A percentile compares a stretch with the other conserved stretches of the same genome.
Evolutionary conservation across 257 asterid genomes (phyloP).

Genomic region (Nicotiana obtusifolia): DNA sequence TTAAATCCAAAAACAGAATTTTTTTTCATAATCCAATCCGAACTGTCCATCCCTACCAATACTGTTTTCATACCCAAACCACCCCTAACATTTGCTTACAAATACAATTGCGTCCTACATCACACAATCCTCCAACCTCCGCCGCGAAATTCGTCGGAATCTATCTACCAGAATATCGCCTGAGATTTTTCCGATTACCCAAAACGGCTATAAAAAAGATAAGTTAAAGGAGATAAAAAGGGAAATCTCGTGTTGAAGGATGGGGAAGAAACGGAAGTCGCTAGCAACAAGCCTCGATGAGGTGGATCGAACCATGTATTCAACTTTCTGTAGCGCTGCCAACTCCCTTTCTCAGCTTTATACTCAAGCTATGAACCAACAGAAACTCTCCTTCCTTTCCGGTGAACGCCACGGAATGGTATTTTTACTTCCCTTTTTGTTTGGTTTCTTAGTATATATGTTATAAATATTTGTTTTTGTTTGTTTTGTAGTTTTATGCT

Average conservation of each 20-base stretch:
- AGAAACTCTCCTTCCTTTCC: constrained; percentile 79
- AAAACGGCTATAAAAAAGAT: not conserved
- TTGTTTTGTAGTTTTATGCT: not conserved
- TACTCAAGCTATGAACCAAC: constrained; percentile 87
- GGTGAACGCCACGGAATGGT: constrained; percentile 91
- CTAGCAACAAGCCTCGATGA: constrained; percentile 75
- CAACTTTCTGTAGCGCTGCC: constrained; percentile 83
- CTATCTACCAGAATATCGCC: not conserved
- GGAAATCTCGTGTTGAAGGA: constrained; percentile 5
- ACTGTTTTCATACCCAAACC: not conserved
- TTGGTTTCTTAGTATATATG: not conserved
- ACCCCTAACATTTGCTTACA: not conserved
- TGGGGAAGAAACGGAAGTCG: constrained; percentile 94
- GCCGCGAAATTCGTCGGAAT: not conserved
- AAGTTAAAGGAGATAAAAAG: not conserved
- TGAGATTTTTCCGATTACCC: not conserved
- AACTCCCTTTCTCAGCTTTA: constrained; percentile 90
- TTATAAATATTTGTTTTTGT: not conserved
- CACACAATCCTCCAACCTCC: not conserved
- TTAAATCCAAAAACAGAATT: not conserved
- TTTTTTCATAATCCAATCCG: not conserved
- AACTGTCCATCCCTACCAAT: not conserved
- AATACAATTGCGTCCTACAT: not conserved
- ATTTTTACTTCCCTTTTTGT: not conserved
- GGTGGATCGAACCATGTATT: constrained; percentile 93